Evolutionary conservation across 2,329 filamentous ascomycete species (phyloP), one percentile per base, ranked within the genome.

Genomic region (Trichoderma gracile): DNA sequence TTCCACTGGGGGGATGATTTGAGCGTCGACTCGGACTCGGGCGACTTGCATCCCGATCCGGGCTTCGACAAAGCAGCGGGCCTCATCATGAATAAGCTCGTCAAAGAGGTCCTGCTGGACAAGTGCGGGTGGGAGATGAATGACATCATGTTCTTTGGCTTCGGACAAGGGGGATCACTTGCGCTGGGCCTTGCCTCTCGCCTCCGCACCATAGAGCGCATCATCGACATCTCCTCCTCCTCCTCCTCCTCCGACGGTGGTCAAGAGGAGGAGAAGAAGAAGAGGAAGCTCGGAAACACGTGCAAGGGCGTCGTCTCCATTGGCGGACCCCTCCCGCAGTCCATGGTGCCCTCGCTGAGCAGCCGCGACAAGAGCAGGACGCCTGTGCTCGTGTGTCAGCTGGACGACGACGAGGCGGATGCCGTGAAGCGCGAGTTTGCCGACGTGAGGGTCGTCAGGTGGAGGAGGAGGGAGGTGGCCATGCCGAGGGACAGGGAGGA

Each of bases 401-500:
- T 92, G 1, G 88, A 87, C 10, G 83, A 86, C 5, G 84, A 86
- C 10, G 86, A 86, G 0, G 80, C 89, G 17, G 83, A 86, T n/a
- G 79, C 83, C 64, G 78, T 93, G 42, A 89, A 86, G 73, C 79
- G 80, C 47, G 83, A 85, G 62, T 95, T 94, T 75, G 78, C 82
- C 68, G 82, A 87, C 71, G 86, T 92, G 23, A 82, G 86, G 74
- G 81, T 88, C 68, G 87, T 87, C 63, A 85, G 85, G 71, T 95
- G 91, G 86, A 84, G 82, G 71, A 86, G 88, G 72, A 76, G 75
- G 3, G 90, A 89, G 6, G 92, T 96, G 75, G 84, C 84, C 1
- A 97, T 97, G 93, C 92, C 93, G n/a, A 80, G 82, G 52, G 89
- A 83, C 73, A 82, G 89, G 60, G 92, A 96, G 12, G 93, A 98